phyloP scores from a whole-genome alignment of 768 basidiomycete genomes.

The Agaricus subrufescens region DNA sequence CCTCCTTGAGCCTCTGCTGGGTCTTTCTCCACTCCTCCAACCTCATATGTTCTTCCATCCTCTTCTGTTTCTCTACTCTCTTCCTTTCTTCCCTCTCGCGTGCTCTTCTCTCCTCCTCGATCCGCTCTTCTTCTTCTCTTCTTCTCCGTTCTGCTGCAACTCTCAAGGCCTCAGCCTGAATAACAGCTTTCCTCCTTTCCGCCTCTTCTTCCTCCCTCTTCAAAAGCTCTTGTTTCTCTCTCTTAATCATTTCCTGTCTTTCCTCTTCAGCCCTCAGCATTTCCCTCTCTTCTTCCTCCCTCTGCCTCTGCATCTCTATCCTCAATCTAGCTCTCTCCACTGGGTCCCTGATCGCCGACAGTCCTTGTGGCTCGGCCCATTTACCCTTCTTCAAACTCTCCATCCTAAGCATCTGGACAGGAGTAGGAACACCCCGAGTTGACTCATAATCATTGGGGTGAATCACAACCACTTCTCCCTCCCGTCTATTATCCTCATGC shows the following conservation, averaged over 20 bases:
- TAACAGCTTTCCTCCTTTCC: conserved; percentile 14
- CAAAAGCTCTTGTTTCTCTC: conserved; percentile 37
- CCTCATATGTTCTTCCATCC: conserved; percentile 44
- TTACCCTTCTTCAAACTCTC: conserved; percentile 5
- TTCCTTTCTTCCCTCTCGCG: conserved; percentile 36
- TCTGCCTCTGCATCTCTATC: conserved; percentile 24
- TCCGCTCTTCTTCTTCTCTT: conserved; percentile 39
- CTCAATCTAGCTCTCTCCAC: conserved; percentile 27
- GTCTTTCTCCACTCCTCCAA: conserved; percentile 42
- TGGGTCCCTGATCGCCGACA: conserved; percentile 19
- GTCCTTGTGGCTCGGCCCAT: conserved; percentile 6
- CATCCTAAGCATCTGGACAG: background rate
- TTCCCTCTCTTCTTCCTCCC: conserved; percentile 41
- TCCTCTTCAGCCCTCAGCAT: conserved; percentile 38
- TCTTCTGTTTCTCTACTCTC: conserved; percentile 33
- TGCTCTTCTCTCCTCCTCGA: conserved; percentile 34
- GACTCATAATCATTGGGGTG: background rate
- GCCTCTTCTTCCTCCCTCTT: conserved; percentile 37
- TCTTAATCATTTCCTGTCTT: conserved; percentile 32
- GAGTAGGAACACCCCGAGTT: background rate
- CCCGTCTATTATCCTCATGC: conserved; percentile 1
- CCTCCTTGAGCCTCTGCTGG: conserved; percentile 44
- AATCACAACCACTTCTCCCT: conserved; percentile 1
- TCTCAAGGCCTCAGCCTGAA: conserved; percentile 21
- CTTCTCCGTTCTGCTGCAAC: conserved; percentile 40